Evolutionary conservation across 495 filamentous ascomycete species (phyloP).

Genomic region (Hypoxylon fuscum): DNA sequence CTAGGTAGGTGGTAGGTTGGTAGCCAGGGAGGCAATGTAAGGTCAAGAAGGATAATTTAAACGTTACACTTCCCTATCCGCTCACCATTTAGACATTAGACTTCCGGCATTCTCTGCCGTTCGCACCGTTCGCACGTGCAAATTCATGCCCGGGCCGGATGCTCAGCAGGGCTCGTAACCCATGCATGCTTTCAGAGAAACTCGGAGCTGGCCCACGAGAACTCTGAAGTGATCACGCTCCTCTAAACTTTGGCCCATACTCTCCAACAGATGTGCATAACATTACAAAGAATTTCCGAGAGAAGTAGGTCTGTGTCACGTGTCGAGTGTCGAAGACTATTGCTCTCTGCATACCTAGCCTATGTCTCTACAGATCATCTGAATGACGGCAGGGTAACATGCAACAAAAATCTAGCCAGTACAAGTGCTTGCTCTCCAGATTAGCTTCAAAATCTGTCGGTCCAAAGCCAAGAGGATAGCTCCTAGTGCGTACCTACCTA

Average conservation of each 20-base stretch:
- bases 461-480: slow-evolving; percentile 9
- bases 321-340: not conserved
- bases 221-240: not conserved
- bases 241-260: no score
- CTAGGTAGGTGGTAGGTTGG: no score
- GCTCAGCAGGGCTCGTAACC: not conserved
- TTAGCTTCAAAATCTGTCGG: slow-evolving; percentile 25
- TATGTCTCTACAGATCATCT: slow-evolving; percentile 1
- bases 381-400: not conserved
- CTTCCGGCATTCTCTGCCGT: slow-evolving; percentile 15
- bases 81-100: not conserved
- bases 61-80: no score
- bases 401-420: not conserved
- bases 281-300: not conserved
- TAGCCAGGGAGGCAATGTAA: no score
- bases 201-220: slow-evolving; percentile 5
- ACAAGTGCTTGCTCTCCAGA: slow-evolving; percentile 3
- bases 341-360: slow-evolving; percentile 3
- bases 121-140: slow-evolving; percentile 8
- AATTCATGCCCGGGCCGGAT: slow-evolving; percentile 3
- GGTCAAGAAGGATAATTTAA: no score
- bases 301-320: not conserved
- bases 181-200: slow-evolving; percentile 11
- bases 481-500: slow-evolving; percentile 4
- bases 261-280: no score